phyloP scores from a whole-genome alignment of 257 asterid species.

The Coffea canephora region DNA sequence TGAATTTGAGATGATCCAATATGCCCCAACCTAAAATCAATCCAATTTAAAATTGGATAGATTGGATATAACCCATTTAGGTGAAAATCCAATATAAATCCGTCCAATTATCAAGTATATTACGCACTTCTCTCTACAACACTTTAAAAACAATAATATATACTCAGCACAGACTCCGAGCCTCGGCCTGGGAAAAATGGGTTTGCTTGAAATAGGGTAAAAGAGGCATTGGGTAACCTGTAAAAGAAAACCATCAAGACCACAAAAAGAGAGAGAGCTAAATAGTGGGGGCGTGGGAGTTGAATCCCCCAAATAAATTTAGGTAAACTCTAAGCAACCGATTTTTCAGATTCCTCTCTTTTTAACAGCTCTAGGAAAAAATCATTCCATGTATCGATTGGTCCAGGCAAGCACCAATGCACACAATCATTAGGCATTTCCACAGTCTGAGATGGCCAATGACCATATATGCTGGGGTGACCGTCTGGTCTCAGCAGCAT shows the following conservation, averaged over 20 bases:
- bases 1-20: no score
- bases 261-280: no score
- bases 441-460: constrained; percentile 36
- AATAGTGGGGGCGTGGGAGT: neutral
- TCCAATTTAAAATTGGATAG: no score
- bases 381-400: constrained; percentile 57
- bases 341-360: constrained; percentile 26
- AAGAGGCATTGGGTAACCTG: neutral
- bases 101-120: no score
- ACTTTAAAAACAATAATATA: neutral
- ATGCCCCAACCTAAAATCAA: no score
- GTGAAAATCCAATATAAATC: no score
- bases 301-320: no score
- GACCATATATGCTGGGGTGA: constrained; percentile 70
- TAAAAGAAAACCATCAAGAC: neutral
- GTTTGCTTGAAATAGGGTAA: neutral
- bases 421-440: constrained; percentile 47
- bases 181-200: neutral
- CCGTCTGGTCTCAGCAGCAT: constrained; percentile 63
- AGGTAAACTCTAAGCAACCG: neutral
- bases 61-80: no score
- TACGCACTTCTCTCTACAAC: neutral
- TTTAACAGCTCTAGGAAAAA: constrained; percentile 44
- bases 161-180: neutral
- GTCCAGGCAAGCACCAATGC: constrained; percentile 74